phyloP scores from a whole-genome alignment of 768 basidiomycete species.

The Tricholoma terreum region DNA sequence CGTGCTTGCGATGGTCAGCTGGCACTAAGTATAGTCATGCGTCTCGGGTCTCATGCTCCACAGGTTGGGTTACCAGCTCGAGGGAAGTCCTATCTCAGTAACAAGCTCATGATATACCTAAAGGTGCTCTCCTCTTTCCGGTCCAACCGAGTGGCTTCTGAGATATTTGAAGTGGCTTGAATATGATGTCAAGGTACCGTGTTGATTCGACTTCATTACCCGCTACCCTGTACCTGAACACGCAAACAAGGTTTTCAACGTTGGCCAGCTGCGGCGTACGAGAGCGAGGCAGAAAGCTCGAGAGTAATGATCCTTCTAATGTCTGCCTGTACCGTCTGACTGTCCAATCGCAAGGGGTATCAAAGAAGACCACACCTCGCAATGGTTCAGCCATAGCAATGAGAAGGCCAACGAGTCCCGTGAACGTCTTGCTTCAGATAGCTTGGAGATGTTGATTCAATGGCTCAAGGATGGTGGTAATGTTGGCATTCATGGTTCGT shows the following conservation, averaged over 20 bases:
- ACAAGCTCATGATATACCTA: slow-evolving; percentile 95
- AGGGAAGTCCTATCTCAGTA: slow-evolving; percentile 97
- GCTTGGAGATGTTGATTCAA: slow-evolving; percentile 89
- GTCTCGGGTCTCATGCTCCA: not conserved
- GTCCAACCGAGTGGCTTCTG: slow-evolving; percentile 10
- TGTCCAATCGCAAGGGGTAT: slow-evolving; percentile 48
- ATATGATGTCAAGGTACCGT: slow-evolving; percentile 85
- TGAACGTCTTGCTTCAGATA: slow-evolving; percentile 85
- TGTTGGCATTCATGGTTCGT: slow-evolving; percentile 92
- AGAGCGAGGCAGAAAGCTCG: slow-evolving; percentile 80
- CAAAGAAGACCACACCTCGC: slow-evolving; percentile 87
- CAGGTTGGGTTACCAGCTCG: slow-evolving; percentile 97
- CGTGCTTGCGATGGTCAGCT: slow-evolving; percentile 87
- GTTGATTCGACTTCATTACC: not conserved
- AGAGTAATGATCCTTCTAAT: slow-evolving; percentile 43
- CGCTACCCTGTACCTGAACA: not conserved
- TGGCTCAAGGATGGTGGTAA: slow-evolving; percentile 97
- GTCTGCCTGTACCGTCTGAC: not conserved
- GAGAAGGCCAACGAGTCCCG: slow-evolving; percentile 70
- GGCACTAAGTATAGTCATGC: not conserved
- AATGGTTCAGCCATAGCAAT: slow-evolving; percentile 88
- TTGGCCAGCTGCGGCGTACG: slow-evolving; percentile 88
- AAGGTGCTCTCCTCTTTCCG: slow-evolving; percentile 50
- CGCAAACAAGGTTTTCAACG: slow-evolving; percentile 85
- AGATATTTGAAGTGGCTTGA: slow-evolving; percentile 80